Base-by-base conservation (phyloP, 441 rosid species). In the Adansonia rubrostipa region DNA sequence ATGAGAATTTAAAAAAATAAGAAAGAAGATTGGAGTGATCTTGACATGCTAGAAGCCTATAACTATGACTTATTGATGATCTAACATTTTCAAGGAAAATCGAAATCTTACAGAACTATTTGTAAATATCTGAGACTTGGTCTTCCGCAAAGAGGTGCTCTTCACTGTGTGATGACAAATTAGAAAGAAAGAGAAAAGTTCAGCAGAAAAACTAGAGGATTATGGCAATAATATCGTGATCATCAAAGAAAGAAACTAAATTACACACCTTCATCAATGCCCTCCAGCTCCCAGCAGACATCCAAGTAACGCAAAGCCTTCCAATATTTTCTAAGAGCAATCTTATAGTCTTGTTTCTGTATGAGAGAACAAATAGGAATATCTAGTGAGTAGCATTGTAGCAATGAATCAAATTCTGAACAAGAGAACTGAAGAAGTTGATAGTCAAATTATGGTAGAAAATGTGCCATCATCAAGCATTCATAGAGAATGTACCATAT, bases 241-340 rank as follows among this genome's bases (percentile, higher is more conserved):
- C 50, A 50, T 70, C 6, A 8, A 50, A 70, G 44, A 50, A 50
- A 50, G 22, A 50, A 70, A 24, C 74, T 50, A 48, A 50, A 24
- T 70, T 7, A 54, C 9, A 22, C 28, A 92, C 98, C 98, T 89
- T 94, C 95, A 78, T 96, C 98, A 73, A 96, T 94, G 78, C 92
- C 93, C 5, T 94, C 98, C 84, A 94, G 90, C 90, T 94, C 99
- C 99, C 98, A 96, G 87, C 98, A 93, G 81, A 91, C 85, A 85
- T 96, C 98, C 82, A 94, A 87, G 88, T 94, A 94, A 3, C 96
- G 95, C 67, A 96, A 80, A 74, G 94, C 98, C 92, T 96, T 96
- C 50, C 95, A 92, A 77, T 94, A 96, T 89, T 94, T 96, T 84
- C 86, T 88, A 2, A 91, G 96, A 58, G 99, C 99, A 96, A 90